Evolutionary conservation across 2,329 filamentous ascomycete species (phyloP), one percentile per base, ranked within the genome.

Genomic region (Aureobasidium mangrovei): DNA sequence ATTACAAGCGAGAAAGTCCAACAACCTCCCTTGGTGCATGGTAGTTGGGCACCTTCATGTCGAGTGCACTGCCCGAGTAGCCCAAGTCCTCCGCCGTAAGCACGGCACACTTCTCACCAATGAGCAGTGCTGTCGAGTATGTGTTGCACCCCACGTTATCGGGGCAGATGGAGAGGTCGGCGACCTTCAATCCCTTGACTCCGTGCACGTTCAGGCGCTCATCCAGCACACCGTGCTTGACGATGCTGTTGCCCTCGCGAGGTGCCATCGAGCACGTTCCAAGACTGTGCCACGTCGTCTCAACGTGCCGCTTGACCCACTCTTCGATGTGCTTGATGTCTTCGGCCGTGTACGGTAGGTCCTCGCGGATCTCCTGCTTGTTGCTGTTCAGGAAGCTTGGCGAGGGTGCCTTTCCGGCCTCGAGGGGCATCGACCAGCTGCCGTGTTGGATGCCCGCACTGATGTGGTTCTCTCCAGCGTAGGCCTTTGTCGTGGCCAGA

Each of bases 201-300:
- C 85, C 86, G 65, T 89, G 84, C 3, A 90, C 85, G 61, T 88
- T 89, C 54, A 90, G 77, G 57, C 85, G 80, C 69, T 88, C 84
- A 64, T 90, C 86, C 36, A 90, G 71, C 0, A 90, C 86, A 57
- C 86, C 86, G 63, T 89, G 84, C 72, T 86, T 87, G 67, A 90
- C 85, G 63, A 91, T 87, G 63, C 79, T 83, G 73, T 89, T 91
- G 57, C 87, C 86, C 63, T 88, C 79, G 57, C 72, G 77, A 4
- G 86, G 86, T 0, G 84, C 85, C 84, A 90, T 90, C 51, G 82
- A 86, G 72, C 85, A 88, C 1, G 85, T 89, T 38, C 78, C 77
- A 5, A 81, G 73, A 18, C 71, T 70, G 72, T 88, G 84, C 84
- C 85, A 87, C 36, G 85, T 89, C 47, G 83, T 88, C 71, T 89